Percentiles rank a stretch among this genome's conserved stretches.
These are phyloP conservation scores for Alectoria sarmentosa DNA, from an alignment of 495 filamentous ascomycete genomes.

Conservation along the genomic window DNA sequence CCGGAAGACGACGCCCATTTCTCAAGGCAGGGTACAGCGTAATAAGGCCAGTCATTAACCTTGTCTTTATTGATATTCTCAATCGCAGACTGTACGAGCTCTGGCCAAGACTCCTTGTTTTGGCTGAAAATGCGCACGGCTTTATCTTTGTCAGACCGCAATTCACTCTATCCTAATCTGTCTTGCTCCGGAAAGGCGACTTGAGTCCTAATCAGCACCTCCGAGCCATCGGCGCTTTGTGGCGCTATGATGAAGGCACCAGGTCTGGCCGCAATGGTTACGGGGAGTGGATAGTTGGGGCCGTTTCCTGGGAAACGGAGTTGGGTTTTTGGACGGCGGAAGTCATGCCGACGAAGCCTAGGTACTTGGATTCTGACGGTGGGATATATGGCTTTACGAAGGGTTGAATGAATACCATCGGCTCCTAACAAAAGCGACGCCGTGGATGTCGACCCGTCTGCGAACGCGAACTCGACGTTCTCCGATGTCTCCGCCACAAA, in stretches of 20 bases:
- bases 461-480: conserved; percentile 36
- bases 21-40: conserved; percentile 35
- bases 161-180: conserved; percentile 33
- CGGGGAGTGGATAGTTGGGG: conserved; percentile 33
- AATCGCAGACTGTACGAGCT: conserved; percentile 33
- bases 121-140: conserved; percentile 31
- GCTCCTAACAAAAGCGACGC: conserved; percentile 40
- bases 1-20: conserved; percentile 32
- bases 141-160: conserved; percentile 33
- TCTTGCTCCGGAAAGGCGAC: conserved; percentile 29
- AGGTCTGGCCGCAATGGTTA: conserved; percentile 36
- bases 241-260: conserved; percentile 44
- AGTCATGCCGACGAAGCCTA: conserved; percentile 29
- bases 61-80: conserved; percentile 27
- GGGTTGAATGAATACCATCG: conserved; percentile 44
- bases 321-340: conserved; percentile 29
- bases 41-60: conserved; percentile 40
- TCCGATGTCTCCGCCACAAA: conserved; percentile 33
- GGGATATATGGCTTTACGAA: conserved; percentile 36
- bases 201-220: conserved; percentile 40
- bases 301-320: conserved; percentile 21
- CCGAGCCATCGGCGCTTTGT: conserved; percentile 38
- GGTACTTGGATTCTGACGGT: conserved; percentile 30
- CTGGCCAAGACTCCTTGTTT: conserved; percentile 30
- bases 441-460: conserved; percentile 31